phyloP scores from a whole-genome alignment of 768 basidiomycete species.

The Tylopilus vinaceipallidus region DNA sequence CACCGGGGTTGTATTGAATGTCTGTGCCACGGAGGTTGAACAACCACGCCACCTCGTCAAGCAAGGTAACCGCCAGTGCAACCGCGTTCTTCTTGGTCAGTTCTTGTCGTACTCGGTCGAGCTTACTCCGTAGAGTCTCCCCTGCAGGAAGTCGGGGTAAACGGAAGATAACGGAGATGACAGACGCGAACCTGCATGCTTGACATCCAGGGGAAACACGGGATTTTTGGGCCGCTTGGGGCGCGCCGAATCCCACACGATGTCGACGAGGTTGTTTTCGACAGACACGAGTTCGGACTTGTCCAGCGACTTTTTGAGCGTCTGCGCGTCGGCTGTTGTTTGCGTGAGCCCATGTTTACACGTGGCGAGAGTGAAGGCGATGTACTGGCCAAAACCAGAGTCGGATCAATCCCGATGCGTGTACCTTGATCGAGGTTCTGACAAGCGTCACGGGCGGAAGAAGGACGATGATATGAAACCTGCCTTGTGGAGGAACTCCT shows the following conservation, averaged over 20 bases:
- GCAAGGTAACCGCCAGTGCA: slow-evolving; percentile 78
- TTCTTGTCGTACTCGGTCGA: slow-evolving; percentile 62
- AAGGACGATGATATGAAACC: neutral
- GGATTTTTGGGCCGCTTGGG: slow-evolving; percentile 67
- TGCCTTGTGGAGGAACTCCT: slow-evolving; percentile 79
- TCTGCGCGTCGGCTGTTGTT: slow-evolving; percentile 59
- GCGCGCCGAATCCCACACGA: slow-evolving; percentile 66
- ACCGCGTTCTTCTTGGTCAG: slow-evolving; percentile 51
- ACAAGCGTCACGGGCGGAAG: neutral
- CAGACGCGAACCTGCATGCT: slow-evolving; percentile 59
- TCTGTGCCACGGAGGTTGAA: slow-evolving; percentile 92
- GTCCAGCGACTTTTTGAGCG: slow-evolving; percentile 55
- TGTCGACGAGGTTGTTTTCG: slow-evolving; percentile 71
- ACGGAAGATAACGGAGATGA: neutral
- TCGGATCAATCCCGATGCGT: slow-evolving; percentile 81
- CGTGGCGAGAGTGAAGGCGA: slow-evolving; percentile 16
- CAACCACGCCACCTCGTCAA: slow-evolving; percentile 95
- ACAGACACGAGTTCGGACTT: slow-evolving; percentile 69
- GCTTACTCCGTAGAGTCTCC: slow-evolving; percentile 62
- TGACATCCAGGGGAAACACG: slow-evolving; percentile 67
- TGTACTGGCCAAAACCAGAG: slow-evolving; percentile 64
- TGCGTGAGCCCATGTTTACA: neutral
- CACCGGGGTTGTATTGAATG: slow-evolving; percentile 83
- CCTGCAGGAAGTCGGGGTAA: slow-evolving; percentile 36
- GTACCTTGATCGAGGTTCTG: slow-evolving; percentile 62